These are phyloP conservation scores for Pythium oligandrum DNA, from an alignment of 352 stramenopile species.

Conservation along the genomic window DNA sequence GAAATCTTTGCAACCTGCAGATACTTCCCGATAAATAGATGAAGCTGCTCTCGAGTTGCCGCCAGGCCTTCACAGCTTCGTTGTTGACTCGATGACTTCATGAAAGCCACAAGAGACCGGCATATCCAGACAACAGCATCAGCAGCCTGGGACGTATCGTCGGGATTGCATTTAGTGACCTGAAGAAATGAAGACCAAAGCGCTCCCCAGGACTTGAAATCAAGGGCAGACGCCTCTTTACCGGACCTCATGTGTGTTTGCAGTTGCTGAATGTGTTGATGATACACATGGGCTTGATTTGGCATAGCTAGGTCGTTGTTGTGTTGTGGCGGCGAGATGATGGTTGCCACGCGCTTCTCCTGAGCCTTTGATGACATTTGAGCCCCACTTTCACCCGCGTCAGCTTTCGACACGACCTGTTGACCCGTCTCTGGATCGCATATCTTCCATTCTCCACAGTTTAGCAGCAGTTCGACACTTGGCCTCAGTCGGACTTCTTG, in stretches of 20 bases:
- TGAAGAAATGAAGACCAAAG: neutral
- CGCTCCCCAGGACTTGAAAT: neutral
- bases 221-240: too few species aligned
- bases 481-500: slow-evolving; percentile 38
- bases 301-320: too few species aligned
- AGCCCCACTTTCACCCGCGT: too few species aligned
- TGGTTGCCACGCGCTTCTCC: too few species aligned
- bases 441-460: slow-evolving; percentile 80
- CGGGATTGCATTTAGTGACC: neutral
- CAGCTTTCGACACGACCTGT: slow-evolving; percentile 13
- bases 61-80: slow-evolving; percentile 7
- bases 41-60: slow-evolving; percentile 6
- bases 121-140: neutral
- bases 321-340: too few species aligned
- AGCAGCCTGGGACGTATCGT: neutral
- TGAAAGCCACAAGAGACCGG: slow-evolving; percentile 2
- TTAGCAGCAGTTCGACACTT: slow-evolving; percentile 64
- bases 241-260: neutral
- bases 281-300: too few species aligned
- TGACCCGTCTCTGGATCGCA: slow-evolving; percentile 74
- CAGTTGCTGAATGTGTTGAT: too few species aligned
- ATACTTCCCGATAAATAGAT: slow-evolving; percentile 17
- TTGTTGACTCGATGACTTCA: slow-evolving; percentile 14
- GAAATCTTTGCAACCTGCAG: neutral
- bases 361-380: too few species aligned